Evolutionary conservation across 306 rosid species (phyloP).

Genomic region (Trichosanthes cucumerina): DNA sequence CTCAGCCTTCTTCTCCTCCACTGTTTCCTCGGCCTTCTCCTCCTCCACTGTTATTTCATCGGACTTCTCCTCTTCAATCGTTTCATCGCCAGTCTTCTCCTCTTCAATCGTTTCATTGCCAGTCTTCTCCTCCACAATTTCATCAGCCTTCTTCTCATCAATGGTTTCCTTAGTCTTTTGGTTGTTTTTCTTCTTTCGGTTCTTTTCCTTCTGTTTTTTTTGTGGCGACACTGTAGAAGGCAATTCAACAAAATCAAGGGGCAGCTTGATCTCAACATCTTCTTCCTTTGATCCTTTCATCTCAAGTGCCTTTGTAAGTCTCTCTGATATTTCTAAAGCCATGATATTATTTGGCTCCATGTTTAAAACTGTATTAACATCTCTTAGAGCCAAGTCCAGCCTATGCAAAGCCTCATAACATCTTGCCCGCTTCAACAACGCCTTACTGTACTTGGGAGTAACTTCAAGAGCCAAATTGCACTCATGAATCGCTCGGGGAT

Average conservation of each 20-base stretch:
- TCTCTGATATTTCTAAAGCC: slow-evolving; percentile 68
- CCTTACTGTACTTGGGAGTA: slow-evolving; percentile 71
- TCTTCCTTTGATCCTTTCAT: slow-evolving; percentile 54
- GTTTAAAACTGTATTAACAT: slow-evolving; percentile 51
- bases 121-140: slow-evolving; percentile 9
- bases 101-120: slow-evolving; percentile 26
- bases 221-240: slow-evolving; percentile 14
- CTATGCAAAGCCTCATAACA: slow-evolving; percentile 82
- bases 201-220: slow-evolving; percentile 46
- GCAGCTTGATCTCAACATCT: slow-evolving; percentile 51
- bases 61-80: neutral
- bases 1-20: slow-evolving; percentile 42
- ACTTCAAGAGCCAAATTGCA: slow-evolving; percentile 85
- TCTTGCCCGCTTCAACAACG: slow-evolving; percentile 83
- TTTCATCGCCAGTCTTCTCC: slow-evolving; percentile 38
- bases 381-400: slow-evolving; percentile 73
- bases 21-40: slow-evolving; percentile 14
- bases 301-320: slow-evolving; percentile 52
- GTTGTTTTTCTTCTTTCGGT: slow-evolving; percentile 48
- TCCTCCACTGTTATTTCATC: slow-evolving; percentile 18
- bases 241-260: slow-evolving; percentile 62
- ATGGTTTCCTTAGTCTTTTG: slow-evolving; percentile 16
- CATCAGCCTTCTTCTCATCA: slow-evolving; percentile 11
- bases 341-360: slow-evolving; percentile 68
- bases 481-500: slow-evolving; percentile 78